Percentiles rank a stretch among this genome's conserved stretches.
Evolutionary conservation across 345 rosid genomes (phyloP).

Genomic region (Camelina laxa): DNA sequence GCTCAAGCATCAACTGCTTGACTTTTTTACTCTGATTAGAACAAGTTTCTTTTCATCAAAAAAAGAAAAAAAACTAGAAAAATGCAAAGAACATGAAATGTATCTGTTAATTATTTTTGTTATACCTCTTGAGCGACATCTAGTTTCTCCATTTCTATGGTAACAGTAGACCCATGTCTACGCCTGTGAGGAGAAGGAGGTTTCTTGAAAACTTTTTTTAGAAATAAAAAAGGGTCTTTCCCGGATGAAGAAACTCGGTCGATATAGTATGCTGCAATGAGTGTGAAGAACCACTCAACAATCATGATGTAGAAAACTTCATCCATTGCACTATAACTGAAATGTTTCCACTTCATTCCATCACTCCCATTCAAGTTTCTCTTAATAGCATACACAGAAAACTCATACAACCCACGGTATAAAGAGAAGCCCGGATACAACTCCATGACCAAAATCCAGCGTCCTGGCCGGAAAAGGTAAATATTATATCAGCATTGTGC

Average conservation of each 20-base stretch:
- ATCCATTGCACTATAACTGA: conserved; percentile 67
- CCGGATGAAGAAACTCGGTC: conserved; percentile 53
- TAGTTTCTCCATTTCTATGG: conserved; percentile 71
- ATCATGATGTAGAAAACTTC: conserved; percentile 65
- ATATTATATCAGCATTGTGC: not conserved
- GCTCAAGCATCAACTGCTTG: conserved; percentile 61
- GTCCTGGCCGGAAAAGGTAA: conserved; percentile 48
- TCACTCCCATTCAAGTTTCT: conserved; percentile 57
- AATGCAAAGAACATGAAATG: not conserved
- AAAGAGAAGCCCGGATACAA: conserved; percentile 85
- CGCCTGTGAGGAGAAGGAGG: conserved; percentile 44
- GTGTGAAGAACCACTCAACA: conserved; percentile 74
- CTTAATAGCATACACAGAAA: conserved; percentile 56
- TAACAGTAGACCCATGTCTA: conserved; percentile 67
- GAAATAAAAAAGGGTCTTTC: conserved; percentile 59
- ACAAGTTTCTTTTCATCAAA: not conserved
- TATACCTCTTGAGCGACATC: conserved; percentile 86
- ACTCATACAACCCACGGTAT: conserved; percentile 87
- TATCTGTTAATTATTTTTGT: not conserved
- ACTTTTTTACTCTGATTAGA: conserved; percentile 70
- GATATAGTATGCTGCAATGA: conserved; percentile 68
- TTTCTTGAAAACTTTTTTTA: conserved; percentile 50
- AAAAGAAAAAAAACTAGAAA: not conserved
- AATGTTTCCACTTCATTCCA: conserved; percentile 79
- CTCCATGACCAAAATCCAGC: conserved; percentile 73